These are phyloP conservation scores for Dactylonectria estremocensis DNA, from an alignment of 2,329 filamentous ascomycete species.

Conservation along the genomic window DNA sequence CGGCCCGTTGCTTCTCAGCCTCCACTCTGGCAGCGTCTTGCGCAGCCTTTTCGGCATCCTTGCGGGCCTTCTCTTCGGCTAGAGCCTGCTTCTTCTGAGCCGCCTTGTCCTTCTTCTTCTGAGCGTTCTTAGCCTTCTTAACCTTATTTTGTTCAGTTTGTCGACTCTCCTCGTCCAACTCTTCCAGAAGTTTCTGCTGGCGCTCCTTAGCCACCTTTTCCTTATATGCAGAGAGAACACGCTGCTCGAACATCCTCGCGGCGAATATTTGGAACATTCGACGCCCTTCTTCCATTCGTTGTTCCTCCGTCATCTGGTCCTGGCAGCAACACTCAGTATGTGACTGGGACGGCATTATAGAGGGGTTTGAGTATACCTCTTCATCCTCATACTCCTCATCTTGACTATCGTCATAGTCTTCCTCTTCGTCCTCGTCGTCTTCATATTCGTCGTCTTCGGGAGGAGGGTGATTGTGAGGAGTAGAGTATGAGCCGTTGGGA, in stretches of 20 bases:
- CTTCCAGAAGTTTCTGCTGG: slow-evolving; percentile 90
- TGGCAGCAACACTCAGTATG: slow-evolving; percentile 68
- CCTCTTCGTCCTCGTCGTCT: slow-evolving; percentile 75
- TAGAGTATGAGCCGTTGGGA: slow-evolving; percentile 72
- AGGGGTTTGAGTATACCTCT: slow-evolving; percentile 73
- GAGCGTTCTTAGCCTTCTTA: slow-evolving; percentile 93
- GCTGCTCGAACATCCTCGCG: slow-evolving; percentile 98
- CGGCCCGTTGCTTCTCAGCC: slow-evolving; percentile 82
- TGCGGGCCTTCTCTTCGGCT: slow-evolving; percentile 91
- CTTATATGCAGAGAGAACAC: slow-evolving; percentile 95
- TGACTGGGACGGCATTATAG: slow-evolving; percentile 57
- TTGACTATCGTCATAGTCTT: slow-evolving; percentile 74
- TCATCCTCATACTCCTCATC: slow-evolving; percentile 84
- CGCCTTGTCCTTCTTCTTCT: slow-evolving; percentile 96
- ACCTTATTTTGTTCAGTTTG: slow-evolving; percentile 85
- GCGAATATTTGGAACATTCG: slow-evolving; percentile 99
- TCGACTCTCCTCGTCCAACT: slow-evolving; percentile 87
- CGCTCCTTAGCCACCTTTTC: slow-evolving; percentile 97
- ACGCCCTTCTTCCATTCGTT: slow-evolving; percentile 98
- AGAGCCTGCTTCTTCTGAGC: slow-evolving; percentile 88
- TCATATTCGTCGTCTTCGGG: slow-evolving; percentile 84
- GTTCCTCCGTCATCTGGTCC: slow-evolving; percentile 98
- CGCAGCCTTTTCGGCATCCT: slow-evolving; percentile 89
- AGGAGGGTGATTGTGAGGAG: slow-evolving; percentile 80
- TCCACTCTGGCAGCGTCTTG: slow-evolving; percentile 85